These are phyloP conservation scores for Bonnemaisonia californica DNA, from an alignment of 31 red algal species.

Conservation along the genomic window DNA sequence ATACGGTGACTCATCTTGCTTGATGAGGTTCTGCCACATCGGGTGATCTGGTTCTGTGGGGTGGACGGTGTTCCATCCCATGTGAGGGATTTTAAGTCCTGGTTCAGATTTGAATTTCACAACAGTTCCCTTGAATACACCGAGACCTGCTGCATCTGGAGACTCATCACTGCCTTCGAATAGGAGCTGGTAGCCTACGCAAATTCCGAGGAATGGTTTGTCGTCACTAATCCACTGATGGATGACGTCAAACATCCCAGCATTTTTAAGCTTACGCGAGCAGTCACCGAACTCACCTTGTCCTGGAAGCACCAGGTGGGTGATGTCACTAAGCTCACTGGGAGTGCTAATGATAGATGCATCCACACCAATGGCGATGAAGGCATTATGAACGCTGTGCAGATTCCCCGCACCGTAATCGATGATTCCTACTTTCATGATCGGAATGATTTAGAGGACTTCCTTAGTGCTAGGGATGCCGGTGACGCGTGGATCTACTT, in stretches of 20 bases:
- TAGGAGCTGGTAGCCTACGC: conserved; percentile 76
- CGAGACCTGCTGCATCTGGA: conserved; percentile 53
- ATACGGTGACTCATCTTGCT: conserved; percentile 7
- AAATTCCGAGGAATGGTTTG: conserved; percentile 85
- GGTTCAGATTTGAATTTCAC: conserved; percentile 21
- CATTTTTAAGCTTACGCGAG: conserved; percentile 60
- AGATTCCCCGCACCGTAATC: conserved; percentile 93
- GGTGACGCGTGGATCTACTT: not conserved
- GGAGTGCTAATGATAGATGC: conserved; percentile 35
- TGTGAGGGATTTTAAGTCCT: conserved; percentile 65
- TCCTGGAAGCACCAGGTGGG: conserved; percentile 79
- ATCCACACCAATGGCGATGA: conserved; percentile 51
- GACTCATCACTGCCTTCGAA: conserved; percentile 76
- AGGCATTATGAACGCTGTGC: conserved; percentile 76
- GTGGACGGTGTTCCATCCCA: conserved; percentile 80
- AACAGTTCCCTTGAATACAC: conserved; percentile 61
- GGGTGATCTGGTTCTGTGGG: not conserved
- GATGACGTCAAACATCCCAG: conserved; percentile 44
- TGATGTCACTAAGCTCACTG: conserved; percentile 42
- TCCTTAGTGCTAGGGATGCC: conserved; percentile 16
- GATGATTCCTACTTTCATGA: too few relatives aligned
- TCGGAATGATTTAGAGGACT: too few relatives aligned
- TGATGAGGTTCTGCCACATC: conserved; percentile 32
- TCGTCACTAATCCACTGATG: conserved; percentile 41
- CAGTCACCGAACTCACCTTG: conserved; percentile 85